Base-by-base conservation (phyloP, 352 stramenopile species). In the Pythium utonaiense region DNA sequence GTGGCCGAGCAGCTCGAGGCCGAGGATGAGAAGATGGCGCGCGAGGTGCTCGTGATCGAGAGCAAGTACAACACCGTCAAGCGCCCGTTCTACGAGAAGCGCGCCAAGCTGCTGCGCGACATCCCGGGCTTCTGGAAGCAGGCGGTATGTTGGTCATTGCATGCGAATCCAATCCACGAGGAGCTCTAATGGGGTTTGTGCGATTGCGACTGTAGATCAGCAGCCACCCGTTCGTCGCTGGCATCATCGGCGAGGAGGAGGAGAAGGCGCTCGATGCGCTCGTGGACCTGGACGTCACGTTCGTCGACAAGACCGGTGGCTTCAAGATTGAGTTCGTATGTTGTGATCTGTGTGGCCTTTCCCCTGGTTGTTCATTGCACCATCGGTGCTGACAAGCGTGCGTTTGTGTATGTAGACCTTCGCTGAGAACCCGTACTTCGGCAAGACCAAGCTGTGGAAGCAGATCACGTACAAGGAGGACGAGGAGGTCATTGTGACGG, bases 81-180 rank as follows among this genome's bases (percentile, higher is more conserved):
- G 74, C 75, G 74, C 41, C 78, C 80, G 10, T 67, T 77, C 36
- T 86, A 81, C 64, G 73, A 76, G 52, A 89, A 90, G 73, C 83
- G 83, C 59, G 60, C 64, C 64, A 80, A 87, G 60, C 67, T 89
- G 40, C 60, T 93, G 49, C 53, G 53, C 19, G 74, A 86, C 16
- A 89, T 93, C 51, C 80, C 83, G 7, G 49, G 63, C 53, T 91
- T 93, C 67, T 93, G 83, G 83, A 90, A 90, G 69, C 70, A 90
- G 64, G 70, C 73, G 66, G 80, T 91, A 60, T 60, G 77, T 77
- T 14, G 17, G 10, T 6, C 42, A 27, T 44, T 3, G 19, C 1
- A 9, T 21, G n/a, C n/a, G n/a, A n/a, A n/a, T n/a, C n/a, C n/a
- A n/a, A n/a, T n/a, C n/a, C n/a, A n/a, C n/a, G n/a, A 10, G 28